A percentile compares a stretch with the other conserved stretches of the same genome.
These are phyloP conservation scores for Diplodia sapinea DNA, from an alignment of 2,329 filamentous ascomycete species.

Conservation along the genomic window DNA sequence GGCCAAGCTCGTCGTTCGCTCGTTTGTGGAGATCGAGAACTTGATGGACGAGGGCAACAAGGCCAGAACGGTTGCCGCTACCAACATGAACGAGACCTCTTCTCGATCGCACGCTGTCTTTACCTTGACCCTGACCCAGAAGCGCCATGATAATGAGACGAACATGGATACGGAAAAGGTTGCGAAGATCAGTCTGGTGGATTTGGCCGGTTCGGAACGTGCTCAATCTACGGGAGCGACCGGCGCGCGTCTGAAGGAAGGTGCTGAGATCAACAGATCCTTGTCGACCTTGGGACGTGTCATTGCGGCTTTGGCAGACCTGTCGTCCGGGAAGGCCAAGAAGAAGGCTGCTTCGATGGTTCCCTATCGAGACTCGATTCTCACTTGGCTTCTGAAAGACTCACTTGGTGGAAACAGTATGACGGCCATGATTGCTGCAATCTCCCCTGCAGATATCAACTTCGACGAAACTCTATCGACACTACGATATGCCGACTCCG, in stretches of 20 bases:
- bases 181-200: conserved; percentile 95
- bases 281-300: conserved; percentile 95
- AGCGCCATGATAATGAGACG: conserved; percentile 86
- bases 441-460: conserved; percentile 98
- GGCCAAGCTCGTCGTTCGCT: conserved; percentile 90
- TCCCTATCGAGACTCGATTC: conserved; percentile 93
- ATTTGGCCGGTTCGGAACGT: conserved; percentile 96
- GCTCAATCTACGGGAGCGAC: conserved; percentile 97
- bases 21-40: conserved; percentile 94
- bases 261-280: conserved; percentile 97
- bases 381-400: conserved; percentile 97
- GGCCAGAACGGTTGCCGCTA: conserved; percentile 94
- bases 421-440: conserved; percentile 99
- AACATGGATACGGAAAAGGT: conserved; percentile 98
- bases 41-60: conserved; percentile 99
- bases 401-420: conserved; percentile 97
- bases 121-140: conserved; percentile 93
- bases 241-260: conserved; percentile 92
- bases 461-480: conserved; percentile 98
- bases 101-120: conserved; percentile 98
- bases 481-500: conserved; percentile 93
- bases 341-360: conserved; percentile 82
- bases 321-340: conserved; percentile 80
- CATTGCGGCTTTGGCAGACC: conserved; percentile 91
- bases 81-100: conserved; percentile 99